phyloP scores from a whole-genome alignment of 2,329 filamentous ascomycete genomes.

The Diaporthe ilicicola region DNA sequence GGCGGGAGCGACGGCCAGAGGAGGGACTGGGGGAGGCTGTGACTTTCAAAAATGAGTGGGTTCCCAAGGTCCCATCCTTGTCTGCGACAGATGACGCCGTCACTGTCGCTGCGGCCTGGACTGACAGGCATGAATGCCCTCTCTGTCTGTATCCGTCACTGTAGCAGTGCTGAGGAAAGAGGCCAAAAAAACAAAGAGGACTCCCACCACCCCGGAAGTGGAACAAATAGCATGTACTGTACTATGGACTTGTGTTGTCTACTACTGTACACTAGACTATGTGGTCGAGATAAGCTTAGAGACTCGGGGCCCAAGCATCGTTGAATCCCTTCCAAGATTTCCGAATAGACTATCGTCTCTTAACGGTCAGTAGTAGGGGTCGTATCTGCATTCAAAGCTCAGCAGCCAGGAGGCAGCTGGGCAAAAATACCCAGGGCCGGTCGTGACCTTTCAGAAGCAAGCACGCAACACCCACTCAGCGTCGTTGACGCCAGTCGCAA shows the following conservation, averaged over 20 bases:
- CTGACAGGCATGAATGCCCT: neutral
- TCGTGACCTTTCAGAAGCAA: neutral
- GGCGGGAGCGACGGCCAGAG: slow-evolving; percentile 17
- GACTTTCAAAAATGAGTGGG: slow-evolving; percentile 20
- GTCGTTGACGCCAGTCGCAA: slow-evolving; percentile 10
- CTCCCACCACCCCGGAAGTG: neutral
- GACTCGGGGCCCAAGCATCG: neutral
- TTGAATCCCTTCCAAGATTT: neutral
- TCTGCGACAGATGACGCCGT: slow-evolving; percentile 20
- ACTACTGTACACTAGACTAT: neutral
- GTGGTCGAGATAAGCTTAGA: neutral
- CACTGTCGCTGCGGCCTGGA: slow-evolving; percentile 5
- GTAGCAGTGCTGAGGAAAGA: neutral
- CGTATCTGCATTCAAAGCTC: neutral
- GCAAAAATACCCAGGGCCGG: neutral
- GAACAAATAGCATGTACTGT: neutral
- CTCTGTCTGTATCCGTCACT: neutral
- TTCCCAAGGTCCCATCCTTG: neutral
- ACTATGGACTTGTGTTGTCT: no score
- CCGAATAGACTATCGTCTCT: neutral
- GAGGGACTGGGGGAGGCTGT: slow-evolving; percentile 10
- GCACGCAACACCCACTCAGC: neutral
- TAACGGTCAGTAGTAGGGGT: neutral
- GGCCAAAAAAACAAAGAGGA: no score
- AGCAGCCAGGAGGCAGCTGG: neutral